Evolutionary conservation across 1,284 basidiomycete genomes (phyloP).

Genomic region (Ganoderma resinaceum): DNA sequence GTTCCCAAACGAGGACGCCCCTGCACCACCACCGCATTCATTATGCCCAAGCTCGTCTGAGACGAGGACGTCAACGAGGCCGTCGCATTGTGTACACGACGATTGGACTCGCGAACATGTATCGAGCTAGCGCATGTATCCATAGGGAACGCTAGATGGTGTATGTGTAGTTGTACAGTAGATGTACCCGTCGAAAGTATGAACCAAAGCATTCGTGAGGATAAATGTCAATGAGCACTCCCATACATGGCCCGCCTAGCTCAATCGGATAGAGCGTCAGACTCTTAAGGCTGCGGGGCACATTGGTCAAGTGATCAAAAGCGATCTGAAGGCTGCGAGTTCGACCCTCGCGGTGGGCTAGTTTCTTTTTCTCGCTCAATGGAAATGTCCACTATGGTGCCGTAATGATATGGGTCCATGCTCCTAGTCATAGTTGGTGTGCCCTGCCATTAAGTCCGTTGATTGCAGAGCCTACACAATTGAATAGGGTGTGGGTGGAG

Average conservation of each 20-base stretch:
- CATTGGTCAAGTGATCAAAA: constrained; percentile 45
- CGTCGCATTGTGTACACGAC: neutral
- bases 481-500: too few relatives aligned
- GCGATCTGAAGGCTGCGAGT: constrained; percentile 82
- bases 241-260: constrained; percentile 76
- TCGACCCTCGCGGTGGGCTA: constrained; percentile 92
- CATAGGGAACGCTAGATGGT: neutral
- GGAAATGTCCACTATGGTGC: too few relatives aligned
- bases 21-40: neutral
- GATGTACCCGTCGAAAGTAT: neutral
- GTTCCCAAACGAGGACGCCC: neutral
- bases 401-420: too few relatives aligned
- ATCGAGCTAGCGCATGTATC: neutral
- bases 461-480: too few relatives aligned
- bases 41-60: neutral
- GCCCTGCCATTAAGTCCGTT: too few relatives aligned
- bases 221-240: too few relatives aligned
- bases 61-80: neutral
- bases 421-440: too few relatives aligned
- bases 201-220: too few relatives aligned
- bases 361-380: too few relatives aligned
- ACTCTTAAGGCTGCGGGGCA: constrained; percentile 48
- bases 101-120: neutral
- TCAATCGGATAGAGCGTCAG: constrained; percentile 91
- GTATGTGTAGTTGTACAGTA: neutral